Evolutionary conservation across 148 eudicot genomes (phyloP).

Genomic region (Silene latifolia): DNA sequence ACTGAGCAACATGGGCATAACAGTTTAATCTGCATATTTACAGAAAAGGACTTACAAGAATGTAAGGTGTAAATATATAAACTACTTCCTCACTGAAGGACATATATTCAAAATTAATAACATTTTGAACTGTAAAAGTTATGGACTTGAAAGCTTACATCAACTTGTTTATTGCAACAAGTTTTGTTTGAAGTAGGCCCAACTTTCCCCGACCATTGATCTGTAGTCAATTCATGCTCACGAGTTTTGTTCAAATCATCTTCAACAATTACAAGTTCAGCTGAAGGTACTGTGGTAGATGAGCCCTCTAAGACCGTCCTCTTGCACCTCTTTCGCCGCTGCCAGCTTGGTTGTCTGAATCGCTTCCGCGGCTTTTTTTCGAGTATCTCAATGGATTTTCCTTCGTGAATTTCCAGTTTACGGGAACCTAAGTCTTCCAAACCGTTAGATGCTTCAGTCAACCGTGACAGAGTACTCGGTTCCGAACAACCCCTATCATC

Average conservation of each 20-base stretch:
- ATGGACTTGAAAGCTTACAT: not conserved
- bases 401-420: constrained; percentile 20
- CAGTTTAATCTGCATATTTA: constrained; percentile 35
- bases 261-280: not conserved
- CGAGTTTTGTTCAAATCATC: constrained; percentile 23
- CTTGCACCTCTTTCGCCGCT: constrained; percentile 43
- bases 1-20: constrained; percentile 61
- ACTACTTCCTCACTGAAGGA: not conserved
- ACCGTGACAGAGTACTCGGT: constrained; percentile 9
- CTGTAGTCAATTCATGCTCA: constrained; percentile 14
- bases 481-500: constrained; percentile 15
- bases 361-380: constrained; percentile 38
- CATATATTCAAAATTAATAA: not conserved
- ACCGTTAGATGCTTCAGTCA: constrained; percentile 10
- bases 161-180: constrained; percentile 14
- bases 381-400: constrained; percentile 22
- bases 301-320: constrained; percentile 28
- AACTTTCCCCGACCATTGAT: constrained; percentile 8
- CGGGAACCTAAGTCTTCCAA: constrained; percentile 15
- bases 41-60: constrained; percentile 4
- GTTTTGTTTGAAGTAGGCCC: constrained; percentile 23
- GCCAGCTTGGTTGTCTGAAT: constrained; percentile 50
- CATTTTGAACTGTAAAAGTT: not conserved
- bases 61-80: not conserved
- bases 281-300: constrained; percentile 6